phyloP scores from a whole-genome alignment of 2,329 filamentous ascomycete genomes.

The Emmonsiellopsis sp. region DNA sequence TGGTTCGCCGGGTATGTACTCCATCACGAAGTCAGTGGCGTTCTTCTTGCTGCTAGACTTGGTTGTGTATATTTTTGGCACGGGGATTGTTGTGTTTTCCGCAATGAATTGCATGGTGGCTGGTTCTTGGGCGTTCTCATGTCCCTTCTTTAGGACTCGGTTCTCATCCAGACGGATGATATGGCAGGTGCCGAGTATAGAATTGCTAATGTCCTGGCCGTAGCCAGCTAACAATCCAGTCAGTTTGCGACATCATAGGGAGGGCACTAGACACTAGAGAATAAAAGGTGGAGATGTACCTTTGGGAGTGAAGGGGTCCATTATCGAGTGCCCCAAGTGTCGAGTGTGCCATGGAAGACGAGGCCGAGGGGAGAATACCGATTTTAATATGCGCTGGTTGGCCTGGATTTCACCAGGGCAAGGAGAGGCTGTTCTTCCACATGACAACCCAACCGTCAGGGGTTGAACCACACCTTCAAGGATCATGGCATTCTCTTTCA shows the following conservation, averaged over 20 bases:
- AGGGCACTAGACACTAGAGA: background rate
- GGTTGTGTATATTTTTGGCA: background rate
- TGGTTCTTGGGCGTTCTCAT: background rate
- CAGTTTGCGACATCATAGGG: background rate
- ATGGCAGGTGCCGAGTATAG: background rate
- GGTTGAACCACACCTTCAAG: too few species aligned
- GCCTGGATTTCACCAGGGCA: too few species aligned
- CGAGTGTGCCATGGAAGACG: background rate
- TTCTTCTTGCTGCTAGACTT: background rate
- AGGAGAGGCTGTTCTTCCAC: too few species aligned
- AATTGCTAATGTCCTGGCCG: background rate
- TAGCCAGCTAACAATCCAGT: background rate
- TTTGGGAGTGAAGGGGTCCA: conserved; percentile 1
- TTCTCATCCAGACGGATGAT: conserved; percentile 2
- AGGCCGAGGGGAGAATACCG: background rate
- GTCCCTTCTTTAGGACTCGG: background rate
- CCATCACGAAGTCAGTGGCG: background rate
- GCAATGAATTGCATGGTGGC: conserved; percentile 2
- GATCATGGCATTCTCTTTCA: too few species aligned
- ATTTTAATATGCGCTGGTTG: too few species aligned
- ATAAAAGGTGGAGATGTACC: background rate
- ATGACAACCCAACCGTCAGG: too few species aligned
- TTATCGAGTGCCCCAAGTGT: background rate
- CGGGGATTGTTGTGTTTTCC: conserved; percentile 2
- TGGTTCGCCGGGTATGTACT: conserved; percentile 1